A percentile compares a stretch with the other conserved stretches of the same genome.
Conservation (phyloP, 2,329 filamentous ascomycete genomes). For the Scleromitrula shiraiana region DNA sequence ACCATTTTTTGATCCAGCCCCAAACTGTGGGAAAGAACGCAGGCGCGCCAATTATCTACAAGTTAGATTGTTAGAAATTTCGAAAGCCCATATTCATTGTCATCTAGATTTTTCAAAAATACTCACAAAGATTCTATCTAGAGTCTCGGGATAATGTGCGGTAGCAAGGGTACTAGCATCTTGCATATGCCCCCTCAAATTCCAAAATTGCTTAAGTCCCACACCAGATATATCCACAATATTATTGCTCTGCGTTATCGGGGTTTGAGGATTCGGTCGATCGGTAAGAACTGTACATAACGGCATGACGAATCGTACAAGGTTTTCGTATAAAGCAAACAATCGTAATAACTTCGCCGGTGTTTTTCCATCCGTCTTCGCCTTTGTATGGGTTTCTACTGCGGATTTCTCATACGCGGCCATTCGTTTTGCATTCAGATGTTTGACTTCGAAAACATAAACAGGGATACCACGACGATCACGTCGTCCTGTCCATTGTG, state of each 20-base stretch:
- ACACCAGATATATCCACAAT: constrained; percentile 90
- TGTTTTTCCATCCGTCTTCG: constrained; percentile 57
- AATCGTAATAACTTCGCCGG: constrained; percentile 73
- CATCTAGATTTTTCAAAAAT: no score
- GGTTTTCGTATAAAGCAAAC: constrained; percentile 89
- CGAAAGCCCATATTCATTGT: neutral
- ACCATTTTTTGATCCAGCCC: constrained; percentile 95
- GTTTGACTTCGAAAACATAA: constrained; percentile 81
- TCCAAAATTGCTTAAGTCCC: constrained; percentile 91
- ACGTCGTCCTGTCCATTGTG: constrained; percentile 88
- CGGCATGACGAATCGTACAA: constrained; percentile 80
- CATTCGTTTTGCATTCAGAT: constrained; percentile 76
- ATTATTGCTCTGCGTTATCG: constrained; percentile 86
- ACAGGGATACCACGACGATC: constrained; percentile 87
- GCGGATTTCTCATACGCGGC: constrained; percentile 64
- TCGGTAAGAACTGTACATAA: constrained; percentile 69
- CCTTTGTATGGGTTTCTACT: constrained; percentile 47
- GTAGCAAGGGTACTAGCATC: constrained; percentile 81
- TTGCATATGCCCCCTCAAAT: constrained; percentile 89
- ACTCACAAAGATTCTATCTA: constrained; percentile 65
- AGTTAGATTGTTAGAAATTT: constrained; percentile 2
- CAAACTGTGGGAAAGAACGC: constrained; percentile 87
- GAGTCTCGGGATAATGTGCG: constrained; percentile 88
- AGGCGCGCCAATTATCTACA: constrained; percentile 76
- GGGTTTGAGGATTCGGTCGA: constrained; percentile 67